A percentile compares a stretch with the other conserved stretches of the same genome.
Conservation (phyloP, 2,329 filamentous ascomycete species). For the Fusarium circinatum region DNA sequence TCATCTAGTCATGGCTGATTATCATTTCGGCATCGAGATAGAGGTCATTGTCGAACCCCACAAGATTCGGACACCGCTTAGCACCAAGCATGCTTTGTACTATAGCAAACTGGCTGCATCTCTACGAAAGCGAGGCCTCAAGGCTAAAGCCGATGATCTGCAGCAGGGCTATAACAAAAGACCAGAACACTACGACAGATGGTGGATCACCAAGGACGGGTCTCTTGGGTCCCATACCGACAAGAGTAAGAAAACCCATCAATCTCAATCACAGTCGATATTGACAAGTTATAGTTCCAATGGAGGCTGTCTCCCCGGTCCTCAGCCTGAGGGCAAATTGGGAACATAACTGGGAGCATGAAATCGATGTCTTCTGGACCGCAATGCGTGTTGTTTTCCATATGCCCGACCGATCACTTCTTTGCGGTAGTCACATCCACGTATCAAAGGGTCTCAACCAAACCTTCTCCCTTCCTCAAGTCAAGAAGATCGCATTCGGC, state of each 20-base stretch:
- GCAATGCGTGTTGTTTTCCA: background rate
- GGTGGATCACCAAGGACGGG: background rate
- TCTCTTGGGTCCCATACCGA: background rate
- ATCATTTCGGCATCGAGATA: background rate
- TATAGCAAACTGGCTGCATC: background rate
- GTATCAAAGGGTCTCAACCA: background rate
- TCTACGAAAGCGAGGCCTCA: background rate
- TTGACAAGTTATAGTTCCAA: background rate
- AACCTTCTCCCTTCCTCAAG: background rate
- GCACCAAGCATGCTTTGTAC: background rate
- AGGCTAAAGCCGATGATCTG: background rate
- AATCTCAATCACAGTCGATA: fast-evolving
- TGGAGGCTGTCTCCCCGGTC: background rate
- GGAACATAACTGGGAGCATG: background rate
- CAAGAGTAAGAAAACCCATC: background rate
- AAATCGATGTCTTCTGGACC: background rate
- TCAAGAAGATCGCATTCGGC: background rate
- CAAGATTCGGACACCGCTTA: background rate
- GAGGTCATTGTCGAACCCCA: background rate
- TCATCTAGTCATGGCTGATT: background rate
- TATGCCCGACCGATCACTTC: background rate
- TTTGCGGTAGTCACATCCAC: background rate
- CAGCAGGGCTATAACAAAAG: background rate
- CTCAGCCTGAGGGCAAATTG: background rate
- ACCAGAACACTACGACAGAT: background rate